Evolutionary conservation across 140 eudicot genomes (phyloP), one percentile per base, ranked within the genome.

Genomic region (Senecio squalidus): DNA sequence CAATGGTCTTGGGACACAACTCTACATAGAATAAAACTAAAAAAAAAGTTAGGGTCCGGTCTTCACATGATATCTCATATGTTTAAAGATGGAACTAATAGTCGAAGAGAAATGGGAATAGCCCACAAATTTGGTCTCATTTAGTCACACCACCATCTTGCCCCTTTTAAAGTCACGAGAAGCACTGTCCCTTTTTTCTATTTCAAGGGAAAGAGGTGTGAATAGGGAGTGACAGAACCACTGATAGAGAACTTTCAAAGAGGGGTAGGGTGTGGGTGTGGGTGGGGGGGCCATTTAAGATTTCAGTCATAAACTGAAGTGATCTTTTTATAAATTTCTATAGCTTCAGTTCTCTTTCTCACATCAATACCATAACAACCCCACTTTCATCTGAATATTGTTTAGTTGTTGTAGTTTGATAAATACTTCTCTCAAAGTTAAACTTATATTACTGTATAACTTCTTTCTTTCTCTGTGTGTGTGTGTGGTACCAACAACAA

Each of bases 121-220:
- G 44, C 53, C 44, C 44, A 39, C 33, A 60, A 60, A 21, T 23
- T 51, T 60, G 49, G 75, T 60, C 69, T 60, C 75, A 58, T 49
- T 5, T 58, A 49, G 75, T 60, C 40, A 26, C 26, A 17, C 27
- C 50, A 31, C 24, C 31, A 33, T 38, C 69, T 41, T 63, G 31
- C 14, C 66, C 56, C 41, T 77, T 68, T 77, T 68, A 74, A 58
- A 80, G 85, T 86, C 95, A 86, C 92, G 95, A 88, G 94, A 80
- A 58, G 69, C 82, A 67, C 86, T 69, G 80, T 56, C 76, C 64
- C 74, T 72, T 69, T 44, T 69, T 61, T 70, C 64, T 60, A 58
- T 61, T 70, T 71, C 27, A 22, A 40, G 80, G 62, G 74, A 59
- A 56, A 64, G 61, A 65, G 66, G 86, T 74, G 60, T 66, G 63